Conservation (phyloP, 257 asterid genomes). For the Petunia secreta region DNA sequence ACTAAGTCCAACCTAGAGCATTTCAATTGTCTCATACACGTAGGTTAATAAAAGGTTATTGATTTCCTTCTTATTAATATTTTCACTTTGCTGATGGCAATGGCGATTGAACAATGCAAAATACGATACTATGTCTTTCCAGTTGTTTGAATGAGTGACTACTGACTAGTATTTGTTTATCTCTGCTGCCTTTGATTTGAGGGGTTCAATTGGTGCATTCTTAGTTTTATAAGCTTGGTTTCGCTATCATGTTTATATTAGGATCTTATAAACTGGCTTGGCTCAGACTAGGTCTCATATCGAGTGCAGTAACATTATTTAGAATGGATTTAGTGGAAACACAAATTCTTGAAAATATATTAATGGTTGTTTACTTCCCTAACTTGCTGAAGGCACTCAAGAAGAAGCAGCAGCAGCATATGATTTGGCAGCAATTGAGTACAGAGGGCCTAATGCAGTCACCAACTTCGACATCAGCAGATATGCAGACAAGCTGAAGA, state of each 20-base stretch:
- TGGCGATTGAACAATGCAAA: background rate
- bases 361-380: background rate
- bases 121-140: background rate
- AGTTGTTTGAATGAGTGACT: background rate
- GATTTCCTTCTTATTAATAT: background rate
- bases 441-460: slow-evolving; percentile 75
- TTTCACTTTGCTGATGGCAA: background rate
- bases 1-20: background rate
- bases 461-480: slow-evolving; percentile 83
- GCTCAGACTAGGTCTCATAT: background rate
- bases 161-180: background rate
- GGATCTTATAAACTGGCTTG: too few relatives aligned
- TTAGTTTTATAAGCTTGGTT: background rate
- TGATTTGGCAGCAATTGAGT: slow-evolving; percentile 84
- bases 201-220: background rate
- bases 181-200: background rate
- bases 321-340: background rate
- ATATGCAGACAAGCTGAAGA: slow-evolving; percentile 55
- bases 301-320: slow-evolving; percentile 9
- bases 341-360: background rate
- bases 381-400: slow-evolving; percentile 53
- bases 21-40: background rate
- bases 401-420: slow-evolving; percentile 95
- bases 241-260: too few relatives aligned
- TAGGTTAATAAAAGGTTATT: background rate